Evolutionary conservation across 495 filamentous ascomycete genomes (phyloP), one percentile per base, ranked within the genome.

Genomic region (Aspergillus asperescens): DNA sequence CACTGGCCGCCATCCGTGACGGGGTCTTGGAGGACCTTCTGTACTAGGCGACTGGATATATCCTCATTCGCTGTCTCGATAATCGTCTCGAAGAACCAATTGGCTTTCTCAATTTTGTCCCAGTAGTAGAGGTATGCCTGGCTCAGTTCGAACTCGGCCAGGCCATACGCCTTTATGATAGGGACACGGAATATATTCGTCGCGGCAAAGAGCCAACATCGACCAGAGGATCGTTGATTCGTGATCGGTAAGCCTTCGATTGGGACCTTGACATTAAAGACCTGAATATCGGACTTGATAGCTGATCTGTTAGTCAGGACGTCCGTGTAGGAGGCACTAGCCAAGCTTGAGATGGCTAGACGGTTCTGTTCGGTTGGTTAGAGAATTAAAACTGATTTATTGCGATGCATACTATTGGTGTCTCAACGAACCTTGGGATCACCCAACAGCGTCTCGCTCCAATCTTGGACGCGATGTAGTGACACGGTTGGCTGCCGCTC

Each of bases 91-190:
- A 93, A 75, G 73, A 93, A 93, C 64, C 77, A 95, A 61, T 94
- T 94, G 7, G 86, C 81, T 65, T 95, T 95, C 69, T 95, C 90
- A 18, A 94, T 78, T 69, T 95, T 95, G 65, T 95, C 89, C 83
- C 86, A 94, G 78, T 88, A 95, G 73, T 90, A 93, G n/a, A 94
- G 78, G 59, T 93, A 95, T 2, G 84, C 80, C 60, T 95, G 90
- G 28, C 82, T 87, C 1, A 95, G 78, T 72, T 95, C 85, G 62
- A 88, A 91, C n/a, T 78, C 70, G n/a, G 78, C 71, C 7, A 94
- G 78, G 41, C 81, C 79, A 63, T 92, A 86, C 57, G 83, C 81
- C 63, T 86, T 83, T 80, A 93, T 93, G 31, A 94, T 69, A 0
- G 87, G 84, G 5, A 94, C 75, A 7, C 89, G 87, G 68, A 94